Base-by-base conservation (phyloP, 2,329 filamentous ascomycete genomes). In the Aspergillus ustus region DNA sequence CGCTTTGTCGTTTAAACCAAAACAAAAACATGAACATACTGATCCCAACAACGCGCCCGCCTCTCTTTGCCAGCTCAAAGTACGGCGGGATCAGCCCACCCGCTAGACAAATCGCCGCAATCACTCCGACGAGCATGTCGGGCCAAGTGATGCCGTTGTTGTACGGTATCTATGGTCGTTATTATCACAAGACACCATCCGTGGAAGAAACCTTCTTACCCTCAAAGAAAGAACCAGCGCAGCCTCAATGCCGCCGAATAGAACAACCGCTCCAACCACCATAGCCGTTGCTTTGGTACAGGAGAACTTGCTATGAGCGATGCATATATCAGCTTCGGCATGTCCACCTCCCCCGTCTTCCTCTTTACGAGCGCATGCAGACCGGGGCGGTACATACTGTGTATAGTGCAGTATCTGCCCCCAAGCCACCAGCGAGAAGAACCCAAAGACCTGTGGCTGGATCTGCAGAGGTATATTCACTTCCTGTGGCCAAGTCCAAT, bases 21-120 rank as follows among this genome's bases (percentile, higher is more conserved):
- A 40, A 13, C 8, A 15, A 44, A 22, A 8, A 31, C 8, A 34
- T 46, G 53, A 73, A 73, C 78, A 61, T 70, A 81, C 86, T 87
- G 58, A 89, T 83, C 0, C 87, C 87, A 31, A 88, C 79, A 2
- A 89, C 86, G 25, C 86, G 80, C 0, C 87, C 87, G 54, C 81
- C 79, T 13, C 86, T 78, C 71, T 89, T 89, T 77, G 83, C 87
- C 1, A 88, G 76, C 70, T 89, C 87, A 59, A 82, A 82, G 66
- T 88, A 89, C 0, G 86, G 86, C 2, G 86, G 84, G 4, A 90
- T 67, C 11, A 89, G 74, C 0, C 87, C 87, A 2, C 77, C 70
- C 2, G 81, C 82, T 7, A 89, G 79, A 7, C 89, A 77, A 9
- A 88, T 75, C 2, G 85, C 81, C 1, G 87, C 86, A 29, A 86